These are phyloP conservation scores for Madurella fahalii DNA, from an alignment of 2,329 filamentous ascomycete genomes.

Conservation along the genomic window DNA sequence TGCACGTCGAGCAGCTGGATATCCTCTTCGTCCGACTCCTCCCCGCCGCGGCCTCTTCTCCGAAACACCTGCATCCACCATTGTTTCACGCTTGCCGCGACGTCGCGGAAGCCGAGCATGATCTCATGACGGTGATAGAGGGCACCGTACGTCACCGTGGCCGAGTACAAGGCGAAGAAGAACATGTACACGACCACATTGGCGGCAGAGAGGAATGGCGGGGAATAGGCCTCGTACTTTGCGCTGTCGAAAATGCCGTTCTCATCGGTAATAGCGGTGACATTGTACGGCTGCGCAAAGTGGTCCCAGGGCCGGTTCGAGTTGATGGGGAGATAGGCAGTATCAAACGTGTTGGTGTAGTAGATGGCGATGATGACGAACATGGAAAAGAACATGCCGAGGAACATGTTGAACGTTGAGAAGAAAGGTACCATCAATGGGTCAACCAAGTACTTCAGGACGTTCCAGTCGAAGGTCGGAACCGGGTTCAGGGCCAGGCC, in stretches of 20 bases:
- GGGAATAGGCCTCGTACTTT: conserved; percentile 40
- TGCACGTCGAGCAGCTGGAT: conserved; percentile 37
- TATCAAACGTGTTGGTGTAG: conserved; percentile 31
- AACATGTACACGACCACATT: conserved; percentile 35
- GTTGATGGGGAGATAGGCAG: conserved; percentile 39
- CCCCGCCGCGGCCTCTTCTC: background rate
- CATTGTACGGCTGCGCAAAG: conserved; percentile 37
- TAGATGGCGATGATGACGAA: conserved; percentile 26
- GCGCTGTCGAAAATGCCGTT: conserved; percentile 33
- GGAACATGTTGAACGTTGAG: conserved; percentile 25
- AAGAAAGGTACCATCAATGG: conserved; percentile 30
- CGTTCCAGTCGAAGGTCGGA: conserved; percentile 49
- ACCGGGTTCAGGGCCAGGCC: conserved; percentile 47
- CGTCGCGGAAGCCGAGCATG: conserved; percentile 33
- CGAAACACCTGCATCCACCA: background rate
- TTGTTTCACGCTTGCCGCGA: conserved; percentile 30
- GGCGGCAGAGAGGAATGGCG: conserved; percentile 38
- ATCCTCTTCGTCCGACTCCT: conserved; percentile 5
- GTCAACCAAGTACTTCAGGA: conserved; percentile 29
- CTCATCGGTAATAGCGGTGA: conserved; percentile 27
- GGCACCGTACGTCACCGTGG: conserved; percentile 37
- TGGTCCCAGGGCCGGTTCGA: conserved; percentile 39
- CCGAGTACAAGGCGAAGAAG: conserved; percentile 41
- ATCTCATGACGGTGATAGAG: conserved; percentile 41
- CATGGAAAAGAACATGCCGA: conserved; percentile 23